These are phyloP conservation scores for Dunaliella primolecta DNA, from an alignment of 139 green algal genomes.

Conservation along the genomic window DNA sequence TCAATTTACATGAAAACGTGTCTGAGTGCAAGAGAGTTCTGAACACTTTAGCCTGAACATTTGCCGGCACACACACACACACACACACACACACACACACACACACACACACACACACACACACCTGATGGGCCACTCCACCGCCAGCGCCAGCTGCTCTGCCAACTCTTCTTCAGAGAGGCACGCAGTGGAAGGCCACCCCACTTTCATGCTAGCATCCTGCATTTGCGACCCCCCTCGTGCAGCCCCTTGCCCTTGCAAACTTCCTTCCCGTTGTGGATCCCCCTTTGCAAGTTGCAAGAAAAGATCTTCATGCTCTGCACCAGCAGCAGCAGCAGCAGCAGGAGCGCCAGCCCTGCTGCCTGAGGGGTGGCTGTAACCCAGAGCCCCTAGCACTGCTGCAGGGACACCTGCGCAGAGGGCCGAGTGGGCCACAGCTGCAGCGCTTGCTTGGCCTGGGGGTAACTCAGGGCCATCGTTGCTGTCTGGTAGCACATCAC, in stretches of 20 bases:
- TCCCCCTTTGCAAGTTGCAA: too few relatives aligned
- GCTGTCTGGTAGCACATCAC: too few relatives aligned
- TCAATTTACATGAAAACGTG: too few relatives aligned
- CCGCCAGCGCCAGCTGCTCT: constrained; percentile 21
- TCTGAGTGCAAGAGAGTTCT: too few relatives aligned
- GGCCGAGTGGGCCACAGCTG: background rate
- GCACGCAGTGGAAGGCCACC: background rate
- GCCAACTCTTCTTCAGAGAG: constrained; percentile 33
- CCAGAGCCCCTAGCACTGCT: background rate
- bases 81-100: background rate
- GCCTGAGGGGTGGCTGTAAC: background rate
- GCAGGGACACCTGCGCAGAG: background rate
- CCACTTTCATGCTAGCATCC: background rate
- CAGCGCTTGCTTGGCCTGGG: background rate
- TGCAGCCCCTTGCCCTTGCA: too few relatives aligned
- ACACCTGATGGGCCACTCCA: constrained; percentile 27
- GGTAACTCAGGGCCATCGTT: background rate
- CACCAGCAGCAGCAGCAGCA: too few relatives aligned
- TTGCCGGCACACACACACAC: background rate
- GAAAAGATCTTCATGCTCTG: too few relatives aligned
- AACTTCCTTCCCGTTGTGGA: too few relatives aligned
- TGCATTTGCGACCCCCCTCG: too few relatives aligned
- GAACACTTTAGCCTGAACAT: too few relatives aligned
- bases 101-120: background rate
- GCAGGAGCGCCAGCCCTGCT: background rate